Evolutionary conservation across 139 green algal genomes (phyloP), one percentile per base, ranked within the genome.

Genomic region (Tetratostichococcus sp.): DNA sequence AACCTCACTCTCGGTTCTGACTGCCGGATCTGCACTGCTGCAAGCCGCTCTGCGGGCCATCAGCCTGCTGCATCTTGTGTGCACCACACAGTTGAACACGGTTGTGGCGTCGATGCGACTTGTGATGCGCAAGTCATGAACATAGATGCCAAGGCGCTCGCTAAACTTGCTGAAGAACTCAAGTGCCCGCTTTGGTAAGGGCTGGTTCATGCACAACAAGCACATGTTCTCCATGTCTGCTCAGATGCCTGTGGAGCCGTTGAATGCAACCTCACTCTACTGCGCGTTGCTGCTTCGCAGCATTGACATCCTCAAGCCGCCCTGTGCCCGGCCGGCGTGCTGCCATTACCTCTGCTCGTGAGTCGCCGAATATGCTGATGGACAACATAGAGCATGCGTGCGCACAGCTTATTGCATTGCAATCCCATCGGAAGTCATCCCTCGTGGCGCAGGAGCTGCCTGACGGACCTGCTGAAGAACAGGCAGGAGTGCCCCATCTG

Each of bases 261-360:
- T n/a, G n/a, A n/a, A 32, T 66, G 78, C 77, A 86, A 75, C 39
- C 66, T 83, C 19, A 69, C 21, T 62, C 50, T n/a, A 26, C 11
- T 6, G 50, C 2, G 2, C 26, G 17, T 62, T 26, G 14, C 50
- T 28, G 19, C 50, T 28, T 2, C 50, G 50, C 50, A 62, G 50
- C 50, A 62, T 62, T 26, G 50, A 62, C 33, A n/a, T 84, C 0
- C 67, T 86, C 50, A 35, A 70, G 14, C 6, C 66, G 0, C 83
- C 83, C 1, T 74, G 79, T 30, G 80, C 77, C 3, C 73, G 83
- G 17, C 74, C 84, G 8, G 68, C 78, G 1, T 88, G 83, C 70
- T 88, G 80, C 74, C 83, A 88, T 80, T 88, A 86, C 74, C 86
- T 88, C 43, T 87, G 83, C 70, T 69, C 65, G 82, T 87, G 70